A percentile compares a stretch with the other conserved stretches of the same genome.
Evolutionary conservation across 1,284 basidiomycete genomes (phyloP).

Genomic region (Cryptococcus sp.): DNA sequence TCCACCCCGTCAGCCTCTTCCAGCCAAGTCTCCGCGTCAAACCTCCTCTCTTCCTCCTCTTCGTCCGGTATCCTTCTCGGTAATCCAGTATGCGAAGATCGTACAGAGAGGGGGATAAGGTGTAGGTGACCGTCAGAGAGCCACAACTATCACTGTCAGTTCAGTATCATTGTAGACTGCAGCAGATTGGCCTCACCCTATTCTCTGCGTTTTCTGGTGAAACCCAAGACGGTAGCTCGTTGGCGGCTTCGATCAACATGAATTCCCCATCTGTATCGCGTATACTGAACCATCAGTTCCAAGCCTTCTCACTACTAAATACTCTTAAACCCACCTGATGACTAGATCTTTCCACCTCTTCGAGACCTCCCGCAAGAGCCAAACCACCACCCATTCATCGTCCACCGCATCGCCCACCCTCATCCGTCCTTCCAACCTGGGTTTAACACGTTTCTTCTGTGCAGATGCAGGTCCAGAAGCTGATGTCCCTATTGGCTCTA

Average conservation of each 20-base stretch:
- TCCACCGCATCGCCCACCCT: constrained; percentile 88
- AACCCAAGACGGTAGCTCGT: constrained; percentile 83
- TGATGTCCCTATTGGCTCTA: constrained; percentile 38
- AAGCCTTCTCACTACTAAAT: constrained; percentile 2
- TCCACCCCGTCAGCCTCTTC: constrained; percentile 61
- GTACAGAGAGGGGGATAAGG: constrained; percentile 70
- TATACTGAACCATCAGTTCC: constrained; percentile 49
- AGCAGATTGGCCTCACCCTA: constrained; percentile 61
- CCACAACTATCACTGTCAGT: constrained; percentile 66
- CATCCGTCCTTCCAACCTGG: constrained; percentile 63
- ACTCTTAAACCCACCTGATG: constrained; percentile 45
- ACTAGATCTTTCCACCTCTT: constrained; percentile 69
- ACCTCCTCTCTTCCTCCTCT: constrained; percentile 44
- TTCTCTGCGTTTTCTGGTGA: constrained; percentile 84
- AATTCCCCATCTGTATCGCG: constrained; percentile 94
- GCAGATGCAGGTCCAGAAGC: too few species aligned
- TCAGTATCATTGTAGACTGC: constrained; percentile 10
- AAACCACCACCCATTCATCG: constrained; percentile 92
- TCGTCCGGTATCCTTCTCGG: constrained; percentile 55
- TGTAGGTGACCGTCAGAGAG: constrained; percentile 75
- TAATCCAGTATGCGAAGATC: constrained; percentile 58
- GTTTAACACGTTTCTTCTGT: constrained; percentile 2
- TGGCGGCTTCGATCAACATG: constrained; percentile 91
- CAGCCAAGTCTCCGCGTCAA: constrained; percentile 56
- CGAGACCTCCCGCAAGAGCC: constrained; percentile 72